phyloP scores from a whole-genome alignment of 2,329 filamentous ascomycete species.

The Penicillium capsulatum region DNA sequence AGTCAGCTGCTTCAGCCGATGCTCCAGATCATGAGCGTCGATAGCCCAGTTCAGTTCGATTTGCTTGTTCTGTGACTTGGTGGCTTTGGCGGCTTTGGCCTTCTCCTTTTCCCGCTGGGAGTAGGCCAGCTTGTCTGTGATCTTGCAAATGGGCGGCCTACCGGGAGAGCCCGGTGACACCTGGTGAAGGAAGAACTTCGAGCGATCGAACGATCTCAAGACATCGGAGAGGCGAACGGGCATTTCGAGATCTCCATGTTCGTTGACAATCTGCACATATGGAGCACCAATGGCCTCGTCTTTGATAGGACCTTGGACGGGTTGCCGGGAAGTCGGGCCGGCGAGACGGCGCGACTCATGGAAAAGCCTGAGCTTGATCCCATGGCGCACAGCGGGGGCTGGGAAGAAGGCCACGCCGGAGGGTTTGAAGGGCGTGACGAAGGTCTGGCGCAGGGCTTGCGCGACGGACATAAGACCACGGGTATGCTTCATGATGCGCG shows the following conservation, averaged over 20 bases:
- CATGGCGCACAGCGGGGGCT: constrained; percentile 7
- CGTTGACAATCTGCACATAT: constrained; percentile 35
- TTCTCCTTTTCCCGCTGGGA: constrained; percentile 18
- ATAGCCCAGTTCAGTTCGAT: constrained; percentile 92
- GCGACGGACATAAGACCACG: constrained; percentile 32
- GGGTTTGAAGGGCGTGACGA: constrained; percentile 21
- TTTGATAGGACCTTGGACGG: constrained; percentile 17
- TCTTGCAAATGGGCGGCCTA: constrained; percentile 62
- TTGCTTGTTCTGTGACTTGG: constrained; percentile 57
- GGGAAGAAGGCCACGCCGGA: constrained; percentile 13
- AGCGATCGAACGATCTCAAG: constrained; percentile 47
- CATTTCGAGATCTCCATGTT: constrained; percentile 29
- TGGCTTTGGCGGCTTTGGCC: constrained; percentile 39
- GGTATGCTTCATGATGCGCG: constrained; percentile 30
- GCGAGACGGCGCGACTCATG: constrained; percentile 13
- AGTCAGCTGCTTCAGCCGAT: constrained; percentile 62
- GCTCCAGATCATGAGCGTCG: constrained; percentile 66
- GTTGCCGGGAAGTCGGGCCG: constrained; percentile 7
- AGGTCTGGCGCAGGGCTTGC: constrained; percentile 31
- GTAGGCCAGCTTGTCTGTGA: constrained; percentile 51
- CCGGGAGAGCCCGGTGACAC: constrained; percentile 36
- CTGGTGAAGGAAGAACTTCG: constrained; percentile 50
- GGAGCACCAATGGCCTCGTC: constrained; percentile 35
- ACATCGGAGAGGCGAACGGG: constrained; percentile 27
- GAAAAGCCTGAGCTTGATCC: constrained; percentile 15